Evolutionary conservation across 2,329 filamentous ascomycete genomes (phyloP).

Genomic region (Neonectria neomacrospora): DNA sequence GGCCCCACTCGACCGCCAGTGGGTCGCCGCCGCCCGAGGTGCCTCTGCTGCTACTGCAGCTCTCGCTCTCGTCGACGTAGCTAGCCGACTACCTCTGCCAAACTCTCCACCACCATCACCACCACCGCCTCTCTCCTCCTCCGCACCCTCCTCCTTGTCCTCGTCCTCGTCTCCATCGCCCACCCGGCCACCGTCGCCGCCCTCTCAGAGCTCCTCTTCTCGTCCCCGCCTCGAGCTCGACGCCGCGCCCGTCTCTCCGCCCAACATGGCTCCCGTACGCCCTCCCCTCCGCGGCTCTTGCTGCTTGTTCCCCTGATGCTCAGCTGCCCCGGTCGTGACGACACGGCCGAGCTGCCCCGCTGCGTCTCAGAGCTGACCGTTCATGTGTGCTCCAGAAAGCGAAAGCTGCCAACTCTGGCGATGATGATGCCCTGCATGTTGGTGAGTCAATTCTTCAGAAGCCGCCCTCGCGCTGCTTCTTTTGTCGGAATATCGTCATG

Average conservation of each 20-base stretch:
- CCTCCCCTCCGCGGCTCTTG: slow-evolving; percentile 30
- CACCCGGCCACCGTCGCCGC: slow-evolving; percentile 47
- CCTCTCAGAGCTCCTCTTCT: slow-evolving; percentile 41
- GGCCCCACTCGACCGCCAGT: slow-evolving; percentile 41
- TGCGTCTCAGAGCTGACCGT: slow-evolving; percentile 34
- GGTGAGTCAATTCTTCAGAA: slow-evolving; percentile 49
- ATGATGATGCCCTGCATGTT: slow-evolving; percentile 52
- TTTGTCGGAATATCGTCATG: slow-evolving; percentile 31
- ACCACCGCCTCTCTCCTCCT: slow-evolving; percentile 47
- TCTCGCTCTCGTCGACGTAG: slow-evolving; percentile 48
- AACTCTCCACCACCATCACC: slow-evolving; percentile 55
- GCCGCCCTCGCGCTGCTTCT: slow-evolving; percentile 9
- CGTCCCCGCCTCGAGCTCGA: slow-evolving; percentile 39
- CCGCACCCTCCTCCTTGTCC: slow-evolving; percentile 39
- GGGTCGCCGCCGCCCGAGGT: slow-evolving; percentile 9
- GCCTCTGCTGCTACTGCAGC: slow-evolving; percentile 27
- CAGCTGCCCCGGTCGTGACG: slow-evolving; percentile 30
- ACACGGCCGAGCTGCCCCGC: slow-evolving; percentile 24
- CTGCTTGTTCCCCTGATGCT: slow-evolving; percentile 21
- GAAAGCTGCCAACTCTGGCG: slow-evolving; percentile 47
- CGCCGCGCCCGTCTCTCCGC: slow-evolving; percentile 46
- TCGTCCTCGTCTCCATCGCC: slow-evolving; percentile 47
- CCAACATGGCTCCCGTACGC: slow-evolving; percentile 68
- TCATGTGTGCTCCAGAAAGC: slow-evolving; percentile 33
- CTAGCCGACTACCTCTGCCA: slow-evolving; percentile 54